Percentiles rank a stretch among this genome's conserved stretches.
phyloP scores from a whole-genome alignment of 768 basidiomycete genomes.

The Sporobolomyces roseus region DNA sequence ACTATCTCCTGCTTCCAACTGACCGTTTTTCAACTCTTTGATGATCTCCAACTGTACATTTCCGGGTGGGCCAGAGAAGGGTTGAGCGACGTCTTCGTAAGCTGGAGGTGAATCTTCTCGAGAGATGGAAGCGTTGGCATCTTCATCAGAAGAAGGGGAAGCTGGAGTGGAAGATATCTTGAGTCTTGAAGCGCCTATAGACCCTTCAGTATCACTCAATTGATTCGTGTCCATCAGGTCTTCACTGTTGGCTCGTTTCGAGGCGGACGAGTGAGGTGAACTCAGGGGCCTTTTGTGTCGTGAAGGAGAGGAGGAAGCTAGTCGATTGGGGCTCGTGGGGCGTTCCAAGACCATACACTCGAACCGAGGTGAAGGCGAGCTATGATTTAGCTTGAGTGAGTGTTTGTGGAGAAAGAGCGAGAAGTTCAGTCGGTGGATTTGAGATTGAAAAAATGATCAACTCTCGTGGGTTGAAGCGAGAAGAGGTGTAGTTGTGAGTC shows the following conservation, averaged over 20 bases:
- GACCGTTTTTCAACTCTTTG: constrained; percentile 47
- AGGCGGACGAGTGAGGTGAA: constrained; percentile 7
- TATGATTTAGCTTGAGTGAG: no score
- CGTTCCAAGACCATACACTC: constrained; percentile 3
- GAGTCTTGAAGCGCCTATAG: constrained; percentile 58
- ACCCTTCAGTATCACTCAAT: constrained; percentile 49
- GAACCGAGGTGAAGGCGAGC: neutral
- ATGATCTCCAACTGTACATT: constrained; percentile 57
- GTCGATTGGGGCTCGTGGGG: constrained; percentile 5
- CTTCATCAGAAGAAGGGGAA: constrained; percentile 13
- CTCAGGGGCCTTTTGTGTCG: constrained; percentile 23
- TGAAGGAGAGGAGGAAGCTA: constrained; percentile 13
- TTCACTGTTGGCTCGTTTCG: constrained; percentile 48
- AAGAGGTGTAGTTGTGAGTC: no score
- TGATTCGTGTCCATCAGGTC: constrained; percentile 20
- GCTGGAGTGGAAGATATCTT: constrained; percentile 46
- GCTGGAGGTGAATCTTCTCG: constrained; percentile 52
- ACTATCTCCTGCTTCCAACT: constrained; percentile 63
- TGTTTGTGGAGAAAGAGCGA: no score
- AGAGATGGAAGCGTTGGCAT: constrained; percentile 39
- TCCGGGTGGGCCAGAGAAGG: constrained; percentile 49
- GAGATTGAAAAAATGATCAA: no score
- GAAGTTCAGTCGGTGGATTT: no score
- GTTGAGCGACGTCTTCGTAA: constrained; percentile 16
- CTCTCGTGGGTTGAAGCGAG: no score